Percentiles rank a stretch among this genome's conserved stretches.
Conservation (phyloP, 305 asterid genomes). For the Lippia alba region DNA sequence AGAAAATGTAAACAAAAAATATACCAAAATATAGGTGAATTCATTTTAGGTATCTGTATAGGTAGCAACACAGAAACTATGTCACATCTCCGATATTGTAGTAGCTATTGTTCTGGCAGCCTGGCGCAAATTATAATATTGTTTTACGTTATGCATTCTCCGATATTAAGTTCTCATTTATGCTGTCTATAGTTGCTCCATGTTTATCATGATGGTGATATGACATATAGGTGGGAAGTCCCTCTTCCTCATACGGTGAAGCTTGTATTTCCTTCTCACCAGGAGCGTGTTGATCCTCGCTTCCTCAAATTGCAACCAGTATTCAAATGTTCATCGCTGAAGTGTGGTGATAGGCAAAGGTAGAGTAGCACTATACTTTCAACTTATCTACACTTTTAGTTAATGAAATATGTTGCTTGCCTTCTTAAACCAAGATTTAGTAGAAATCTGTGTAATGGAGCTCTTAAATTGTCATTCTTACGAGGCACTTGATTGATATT, state of each 20-base stretch:
- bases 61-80: too few species aligned
- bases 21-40: too few species aligned
- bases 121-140: neutral
- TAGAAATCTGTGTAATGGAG: too few species aligned
- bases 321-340: constrained; percentile 78
- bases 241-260: constrained; percentile 78
- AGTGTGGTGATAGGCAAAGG: constrained; percentile 82
- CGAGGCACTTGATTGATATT: too few species aligned
- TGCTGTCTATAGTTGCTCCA: constrained; percentile 19
- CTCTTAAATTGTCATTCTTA: too few species aligned
- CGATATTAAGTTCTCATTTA: constrained; percentile 11
- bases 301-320: constrained; percentile 85
- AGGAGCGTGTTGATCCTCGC: constrained; percentile 85
- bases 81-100: neutral
- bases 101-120: constrained; percentile 20
- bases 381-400: constrained; percentile 4
- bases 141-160: constrained; percentile 24
- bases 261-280: constrained; percentile 57
- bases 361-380: constrained; percentile 34
- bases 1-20: too few species aligned
- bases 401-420: too few species aligned
- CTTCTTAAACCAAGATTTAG: too few species aligned
- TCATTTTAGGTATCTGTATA: too few species aligned
- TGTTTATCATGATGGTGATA: constrained; percentile 28
- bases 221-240: constrained; percentile 88